These are phyloP conservation scores for Saccharomyces paradoxus DNA, from an alignment of 805 yeast genomes.

Conservation along the genomic window DNA sequence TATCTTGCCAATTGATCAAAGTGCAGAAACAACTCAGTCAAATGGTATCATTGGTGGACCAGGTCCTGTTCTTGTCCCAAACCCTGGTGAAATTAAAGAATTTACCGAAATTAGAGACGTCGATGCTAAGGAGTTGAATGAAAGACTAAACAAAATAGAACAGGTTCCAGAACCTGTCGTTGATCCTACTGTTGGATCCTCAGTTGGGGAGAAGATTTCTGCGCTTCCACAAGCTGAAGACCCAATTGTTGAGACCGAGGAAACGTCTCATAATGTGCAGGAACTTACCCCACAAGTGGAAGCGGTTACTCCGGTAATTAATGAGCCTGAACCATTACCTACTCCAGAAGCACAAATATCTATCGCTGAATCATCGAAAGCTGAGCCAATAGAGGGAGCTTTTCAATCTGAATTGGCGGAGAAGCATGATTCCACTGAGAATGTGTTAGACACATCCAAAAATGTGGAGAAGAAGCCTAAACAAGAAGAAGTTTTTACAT, in stretches of 20 bases:
- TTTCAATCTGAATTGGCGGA: not conserved
- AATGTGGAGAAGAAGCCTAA: slow-evolving; percentile 1
- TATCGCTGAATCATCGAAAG: not conserved
- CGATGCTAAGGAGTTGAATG: slow-evolving; percentile 53
- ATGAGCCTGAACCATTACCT: not conserved
- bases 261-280: slow-evolving; percentile 1
- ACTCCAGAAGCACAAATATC: not conserved
- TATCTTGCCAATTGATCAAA: slow-evolving; percentile 38
- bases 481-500: slow-evolving; percentile 2
- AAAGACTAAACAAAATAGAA: slow-evolving; percentile 24
- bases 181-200: slow-evolving; percentile 5
- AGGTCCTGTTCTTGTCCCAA: slow-evolving; percentile 47
- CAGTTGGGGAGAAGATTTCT: slow-evolving; percentile 1
- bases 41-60: slow-evolving; percentile 56
- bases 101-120: slow-evolving; percentile 50
- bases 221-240: slow-evolving; percentile 6
- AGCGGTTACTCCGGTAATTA: not conserved
- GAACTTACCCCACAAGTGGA: not conserved
- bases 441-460: not conserved
- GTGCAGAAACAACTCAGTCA: slow-evolving; percentile 28
- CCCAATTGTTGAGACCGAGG: slow-evolving; percentile 1
- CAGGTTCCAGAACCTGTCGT: slow-evolving; percentile 3
- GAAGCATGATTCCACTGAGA: not conserved
- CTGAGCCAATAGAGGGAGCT: not conserved
- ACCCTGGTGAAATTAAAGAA: slow-evolving; percentile 58